Evolutionary conservation across 495 filamentous ascomycete genomes (phyloP).

Genomic region (Jackrogersella minutella): DNA sequence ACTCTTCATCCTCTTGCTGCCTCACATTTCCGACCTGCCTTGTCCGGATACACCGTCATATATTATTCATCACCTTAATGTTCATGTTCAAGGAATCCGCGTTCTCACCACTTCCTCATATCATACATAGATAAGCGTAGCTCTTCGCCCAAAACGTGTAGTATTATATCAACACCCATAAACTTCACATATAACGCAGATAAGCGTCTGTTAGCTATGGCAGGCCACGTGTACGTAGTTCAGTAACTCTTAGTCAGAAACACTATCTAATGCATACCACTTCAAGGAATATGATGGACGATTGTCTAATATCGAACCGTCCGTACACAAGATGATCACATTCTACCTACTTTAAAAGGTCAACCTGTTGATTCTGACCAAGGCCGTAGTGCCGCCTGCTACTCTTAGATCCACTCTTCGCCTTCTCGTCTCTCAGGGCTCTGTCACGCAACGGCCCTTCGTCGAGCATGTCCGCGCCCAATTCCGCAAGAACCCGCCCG

Average conservation of each 20-base stretch:
- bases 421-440: slow-evolving; percentile 35
- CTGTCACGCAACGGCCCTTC: slow-evolving; percentile 35
- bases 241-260: neutral
- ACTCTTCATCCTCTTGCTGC: neutral
- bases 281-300: slow-evolving; percentile 39
- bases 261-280: neutral
- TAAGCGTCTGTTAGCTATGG: slow-evolving; percentile 13
- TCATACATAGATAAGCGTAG: no score
- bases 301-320: slow-evolving; percentile 39
- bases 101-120: no score
- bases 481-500: slow-evolving; percentile 21
- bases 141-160: no score
- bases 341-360: neutral
- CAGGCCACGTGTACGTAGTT: slow-evolving; percentile 35
- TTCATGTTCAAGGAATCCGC: no score
- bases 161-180: no score
- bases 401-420: slow-evolving; percentile 37
- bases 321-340: neutral
- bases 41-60: slow-evolving; percentile 1
- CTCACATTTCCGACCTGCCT: slow-evolving; percentile 5
- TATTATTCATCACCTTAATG: no score
- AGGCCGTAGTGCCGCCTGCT: slow-evolving; percentile 23
- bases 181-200: no score
- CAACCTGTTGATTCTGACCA: slow-evolving; percentile 4
- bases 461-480: slow-evolving; percentile 29